phyloP scores from a whole-genome alignment of 1,139 yeast species.

The Sugiyamaella japonica region DNA sequence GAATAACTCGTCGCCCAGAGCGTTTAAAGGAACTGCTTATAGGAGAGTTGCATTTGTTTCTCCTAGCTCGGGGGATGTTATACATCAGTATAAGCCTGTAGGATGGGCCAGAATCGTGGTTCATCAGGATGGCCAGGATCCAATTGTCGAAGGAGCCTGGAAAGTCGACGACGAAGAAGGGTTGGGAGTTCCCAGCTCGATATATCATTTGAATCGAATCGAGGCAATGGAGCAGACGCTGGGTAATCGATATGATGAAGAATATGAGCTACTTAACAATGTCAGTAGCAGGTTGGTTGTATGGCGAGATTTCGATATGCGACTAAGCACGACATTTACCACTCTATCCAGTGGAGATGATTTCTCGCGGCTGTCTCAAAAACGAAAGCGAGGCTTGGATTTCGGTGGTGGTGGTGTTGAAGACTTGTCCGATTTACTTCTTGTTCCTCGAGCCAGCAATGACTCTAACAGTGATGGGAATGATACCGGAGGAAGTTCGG shows the following conservation, averaged over 20 bases:
- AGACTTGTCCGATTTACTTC: not conserved
- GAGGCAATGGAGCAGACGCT: slow-evolving; percentile 23
- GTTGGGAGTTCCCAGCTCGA: slow-evolving; percentile 38
- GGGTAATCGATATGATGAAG: slow-evolving; percentile 26
- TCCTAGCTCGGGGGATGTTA: slow-evolving; percentile 27
- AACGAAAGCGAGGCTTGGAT: slow-evolving; percentile 18
- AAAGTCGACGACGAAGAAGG: slow-evolving; percentile 38
- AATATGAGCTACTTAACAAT: slow-evolving; percentile 24
- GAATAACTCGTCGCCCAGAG: slow-evolving; percentile 16
- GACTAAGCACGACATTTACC: slow-evolving; percentile 16
- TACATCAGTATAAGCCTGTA: slow-evolving; percentile 30
- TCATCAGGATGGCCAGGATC: slow-evolving; percentile 23
- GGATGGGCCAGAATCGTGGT: slow-evolving; percentile 41
- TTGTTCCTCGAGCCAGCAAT: slow-evolving; percentile 7
- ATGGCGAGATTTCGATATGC: slow-evolving; percentile 40
- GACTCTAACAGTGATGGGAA: slow-evolving; percentile 7
- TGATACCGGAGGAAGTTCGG: slow-evolving; percentile 28
- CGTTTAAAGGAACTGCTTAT: slow-evolving; percentile 36
- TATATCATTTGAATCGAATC: slow-evolving; percentile 34
- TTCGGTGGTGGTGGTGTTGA: slow-evolving; percentile 1
- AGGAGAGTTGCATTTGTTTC: slow-evolving; percentile 29
- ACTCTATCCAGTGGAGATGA: not conserved
- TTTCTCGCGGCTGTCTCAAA: not conserved
- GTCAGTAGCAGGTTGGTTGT: slow-evolving; percentile 30
- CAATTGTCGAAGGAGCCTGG: slow-evolving; percentile 37